phyloP scores from a whole-genome alignment of 371 early-diverging fungal genomes.

The Mucor mucedo region DNA sequence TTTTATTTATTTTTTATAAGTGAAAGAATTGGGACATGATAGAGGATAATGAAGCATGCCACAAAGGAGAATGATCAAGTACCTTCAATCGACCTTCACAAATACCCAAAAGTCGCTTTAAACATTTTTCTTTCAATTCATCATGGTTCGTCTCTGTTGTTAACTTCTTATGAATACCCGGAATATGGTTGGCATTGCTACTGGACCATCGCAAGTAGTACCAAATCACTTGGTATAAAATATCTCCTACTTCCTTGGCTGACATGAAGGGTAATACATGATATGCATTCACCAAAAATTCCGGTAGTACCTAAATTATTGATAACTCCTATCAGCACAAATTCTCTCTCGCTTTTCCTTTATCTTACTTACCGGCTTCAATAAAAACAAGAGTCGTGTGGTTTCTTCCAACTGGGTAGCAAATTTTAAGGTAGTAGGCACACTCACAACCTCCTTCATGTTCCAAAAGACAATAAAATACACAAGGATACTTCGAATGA shows the following conservation, averaged over 20 bases:
- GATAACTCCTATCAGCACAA: neutral
- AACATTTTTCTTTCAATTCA: constrained; percentile 29
- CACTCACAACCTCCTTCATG: constrained; percentile 41
- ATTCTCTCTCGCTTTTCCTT: neutral
- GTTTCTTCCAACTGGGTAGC: constrained; percentile 53
- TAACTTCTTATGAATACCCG: constrained; percentile 22
- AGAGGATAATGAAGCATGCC: constrained; percentile 28
- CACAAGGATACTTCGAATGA: constrained; percentile 43
- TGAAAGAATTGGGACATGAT: neutral
- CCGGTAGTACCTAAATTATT: constrained; percentile 27
- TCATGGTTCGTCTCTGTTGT: constrained; percentile 7
- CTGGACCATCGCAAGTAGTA: constrained; percentile 35
- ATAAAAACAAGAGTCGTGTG: constrained; percentile 22
- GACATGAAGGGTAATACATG: constrained; percentile 44
- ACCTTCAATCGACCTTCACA: constrained; percentile 26
- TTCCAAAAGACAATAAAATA: constrained; percentile 58
- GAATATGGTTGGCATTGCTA: constrained; percentile 15
- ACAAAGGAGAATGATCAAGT: constrained; percentile 24
- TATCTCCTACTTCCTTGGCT: constrained; percentile 39
- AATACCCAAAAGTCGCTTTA: constrained; percentile 19
- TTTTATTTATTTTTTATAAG: neutral
- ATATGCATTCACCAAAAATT: constrained; percentile 24
- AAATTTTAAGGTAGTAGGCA: constrained; percentile 37
- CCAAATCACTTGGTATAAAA: constrained; percentile 45
- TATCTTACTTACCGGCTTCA: constrained; percentile 30